A percentile compares a stretch with the other conserved stretches of the same genome.
Evolutionary conservation across 805 yeast species (phyloP).

Genomic region (Kodamaea sagamina): DNA sequence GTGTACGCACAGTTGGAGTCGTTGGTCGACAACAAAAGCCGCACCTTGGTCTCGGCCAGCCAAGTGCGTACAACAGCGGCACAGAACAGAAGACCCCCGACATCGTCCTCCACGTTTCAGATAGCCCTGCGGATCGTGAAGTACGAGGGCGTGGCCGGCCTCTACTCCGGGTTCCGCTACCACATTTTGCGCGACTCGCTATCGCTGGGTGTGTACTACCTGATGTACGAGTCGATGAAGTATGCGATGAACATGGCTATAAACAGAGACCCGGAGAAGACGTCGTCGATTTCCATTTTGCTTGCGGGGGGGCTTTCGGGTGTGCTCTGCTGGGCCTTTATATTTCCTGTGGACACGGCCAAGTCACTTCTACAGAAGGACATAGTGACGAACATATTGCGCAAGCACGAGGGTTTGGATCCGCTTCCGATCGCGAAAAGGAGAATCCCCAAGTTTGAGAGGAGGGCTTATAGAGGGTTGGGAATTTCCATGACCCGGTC

Average conservation of each 20-base stretch:
- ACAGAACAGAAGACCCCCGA: slow-evolving; percentile 14
- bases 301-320: slow-evolving; percentile 83
- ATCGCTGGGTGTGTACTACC: slow-evolving; percentile 72
- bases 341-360: slow-evolving; percentile 80
- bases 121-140: slow-evolving; percentile 50
- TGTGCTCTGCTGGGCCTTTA: slow-evolving; percentile 67
- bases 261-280: slow-evolving; percentile 26
- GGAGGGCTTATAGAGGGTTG: slow-evolving; percentile 70
- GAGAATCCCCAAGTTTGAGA: slow-evolving; percentile 34
- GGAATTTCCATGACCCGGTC: slow-evolving; percentile 75
- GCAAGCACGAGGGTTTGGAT: slow-evolving; percentile 48
- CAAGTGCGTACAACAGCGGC: slow-evolving; percentile 9
- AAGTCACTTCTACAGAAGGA: slow-evolving; percentile 77
- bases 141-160: slow-evolving; percentile 60
- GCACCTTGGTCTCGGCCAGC: slow-evolving; percentile 11
- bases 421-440: slow-evolving; percentile 36
- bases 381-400: slow-evolving; percentile 64
- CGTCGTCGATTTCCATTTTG: slow-evolving; percentile 35
- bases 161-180: slow-evolving; percentile 72
- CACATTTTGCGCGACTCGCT: slow-evolving; percentile 69
- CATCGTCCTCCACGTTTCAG: slow-evolving; percentile 40
- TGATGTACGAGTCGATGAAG: slow-evolving; percentile 74
- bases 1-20: slow-evolving; percentile 74
- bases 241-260: slow-evolving; percentile 40
- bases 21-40: slow-evolving; percentile 30